Percentiles rank a stretch among this genome's conserved stretches.
phyloP scores from a whole-genome alignment of 202 grass and related monocot genomes.

The Bolboschoenoplectus hybrid region DNA sequence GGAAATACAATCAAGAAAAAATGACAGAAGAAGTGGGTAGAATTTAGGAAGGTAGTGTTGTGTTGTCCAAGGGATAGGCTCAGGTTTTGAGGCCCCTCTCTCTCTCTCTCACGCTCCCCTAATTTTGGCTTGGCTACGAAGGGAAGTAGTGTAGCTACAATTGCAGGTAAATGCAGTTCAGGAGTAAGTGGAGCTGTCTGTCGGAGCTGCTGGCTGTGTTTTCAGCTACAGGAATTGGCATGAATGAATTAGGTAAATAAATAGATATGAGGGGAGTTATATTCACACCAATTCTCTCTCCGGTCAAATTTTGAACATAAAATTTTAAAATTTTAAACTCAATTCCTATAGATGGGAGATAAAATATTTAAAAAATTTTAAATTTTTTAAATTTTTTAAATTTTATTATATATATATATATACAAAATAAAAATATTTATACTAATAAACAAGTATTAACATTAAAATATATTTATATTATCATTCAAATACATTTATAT shows the following conservation, averaged over 20 bases:
- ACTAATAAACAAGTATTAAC: too few species aligned
- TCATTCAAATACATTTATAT: too few species aligned
- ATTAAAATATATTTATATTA: too few species aligned
- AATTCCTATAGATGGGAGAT: too few species aligned
- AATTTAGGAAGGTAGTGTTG: not conserved
- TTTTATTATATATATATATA: too few species aligned
- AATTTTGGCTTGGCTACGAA: slow-evolving; percentile 35
- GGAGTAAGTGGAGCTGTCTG: slow-evolving; percentile 37
- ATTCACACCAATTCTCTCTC: too few species aligned
- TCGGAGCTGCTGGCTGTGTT: not conserved
- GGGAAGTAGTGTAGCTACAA: slow-evolving; percentile 26
- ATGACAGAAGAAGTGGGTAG: not conserved
- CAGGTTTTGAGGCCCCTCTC: not conserved
- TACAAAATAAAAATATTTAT: too few species aligned
- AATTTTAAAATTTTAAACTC: too few species aligned
- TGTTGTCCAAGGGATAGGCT: slow-evolving; percentile 10
- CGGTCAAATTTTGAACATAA: too few species aligned
- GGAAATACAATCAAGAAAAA: not conserved
- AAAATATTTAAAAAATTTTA: too few species aligned
- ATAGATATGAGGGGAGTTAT: too few species aligned
- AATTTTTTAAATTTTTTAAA: too few species aligned
- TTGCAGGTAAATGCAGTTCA: slow-evolving; percentile 27
- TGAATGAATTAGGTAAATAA: slow-evolving; percentile 3
- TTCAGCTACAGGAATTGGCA: slow-evolving; percentile 22
- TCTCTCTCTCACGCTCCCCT: not conserved